Evolutionary conservation across 306 rosid genomes (phyloP).

Genomic region (Chamaecrista fasciculata): DNA sequence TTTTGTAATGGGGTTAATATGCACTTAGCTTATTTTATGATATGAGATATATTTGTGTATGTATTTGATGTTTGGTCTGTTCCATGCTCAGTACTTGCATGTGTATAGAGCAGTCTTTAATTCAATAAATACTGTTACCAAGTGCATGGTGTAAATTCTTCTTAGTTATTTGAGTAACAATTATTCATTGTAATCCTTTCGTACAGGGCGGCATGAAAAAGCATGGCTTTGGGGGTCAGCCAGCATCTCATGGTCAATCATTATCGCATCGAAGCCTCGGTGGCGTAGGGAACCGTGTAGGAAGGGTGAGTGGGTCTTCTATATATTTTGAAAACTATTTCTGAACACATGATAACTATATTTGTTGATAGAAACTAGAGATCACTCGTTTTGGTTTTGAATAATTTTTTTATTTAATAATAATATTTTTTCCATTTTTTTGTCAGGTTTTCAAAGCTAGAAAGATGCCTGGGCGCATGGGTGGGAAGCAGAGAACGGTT

Average conservation of each 20-base stretch:
- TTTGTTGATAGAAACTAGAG: slow-evolving; percentile 5
- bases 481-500: slow-evolving; percentile 84
- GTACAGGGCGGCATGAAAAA: slow-evolving; percentile 79
- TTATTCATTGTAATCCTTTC: slow-evolving; percentile 20
- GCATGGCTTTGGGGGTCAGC: slow-evolving; percentile 48
- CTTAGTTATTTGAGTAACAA: background rate
- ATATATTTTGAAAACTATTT: slow-evolving; percentile 1
- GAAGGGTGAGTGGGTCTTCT: slow-evolving; percentile 54
- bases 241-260: slow-evolving; percentile 84
- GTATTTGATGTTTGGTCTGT: background rate
- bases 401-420: background rate
- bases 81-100: slow-evolving; percentile 15
- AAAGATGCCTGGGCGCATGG: slow-evolving; percentile 98
- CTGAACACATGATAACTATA: slow-evolving; percentile 1
- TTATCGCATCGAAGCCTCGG: slow-evolving; percentile 58
- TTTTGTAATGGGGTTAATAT: background rate
- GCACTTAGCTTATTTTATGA: background rate
- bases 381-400: background rate
- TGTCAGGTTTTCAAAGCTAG: slow-evolving; percentile 71
- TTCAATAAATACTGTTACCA: background rate
- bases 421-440: slow-evolving; percentile 7
- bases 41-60: background rate
- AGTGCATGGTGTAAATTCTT: background rate
- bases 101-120: background rate
- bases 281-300: slow-evolving; percentile 71